Evolutionary conservation across 345 rosid genomes (phyloP), one percentile per base, ranked within the genome.

Genomic region (Syzygium jambos): DNA sequence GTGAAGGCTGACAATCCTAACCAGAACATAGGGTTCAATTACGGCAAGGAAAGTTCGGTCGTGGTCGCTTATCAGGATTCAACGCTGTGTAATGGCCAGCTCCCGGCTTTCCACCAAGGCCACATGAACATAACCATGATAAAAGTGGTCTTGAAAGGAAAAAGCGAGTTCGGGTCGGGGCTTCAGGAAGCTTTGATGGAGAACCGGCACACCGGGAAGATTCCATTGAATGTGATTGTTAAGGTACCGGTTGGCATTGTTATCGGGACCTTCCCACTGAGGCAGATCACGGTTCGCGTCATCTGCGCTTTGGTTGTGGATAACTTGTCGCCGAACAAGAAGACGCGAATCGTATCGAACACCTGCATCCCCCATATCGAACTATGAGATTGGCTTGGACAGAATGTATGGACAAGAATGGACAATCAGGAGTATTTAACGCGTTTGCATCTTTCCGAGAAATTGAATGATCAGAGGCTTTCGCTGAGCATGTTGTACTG

Each of bases 1-100:
- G 91, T 93, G 27, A 90, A 90, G 89, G 92, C 95, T 5, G 78
- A 90, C 22, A 95, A 93, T 34, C 92, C 93, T 7, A 93, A 93
- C 29, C 25, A 29, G 4, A 87, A 84, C 41, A 90, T 92, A 8
- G 90, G 89, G 5, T 89, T 93, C 52, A 78, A 9, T 7, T 93
- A 94, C 49, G 95, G 92, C n/a, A 86, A 90, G 86, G 90, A 80
- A 5, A 93, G 94, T 89, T 87, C 89, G 10, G 92, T 93, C 16
- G 51, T 38, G 13, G 91, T 93, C 46, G 12, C 15, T 27, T 93
- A 93, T 38, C 49, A 23, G 38, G 93, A 86, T 19, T 30, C 88
- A 13, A 10, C 86, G 16, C 89, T 93, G 12, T 94, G 95, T 80
- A 80, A 91, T 2, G 95, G 96, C 38, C 78, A 84, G 87, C 59